A percentile compares a stretch with the other conserved stretches of the same genome.
Conservation (phyloP, 306 rosid species). For the Cicer pinnatifidum region DNA sequence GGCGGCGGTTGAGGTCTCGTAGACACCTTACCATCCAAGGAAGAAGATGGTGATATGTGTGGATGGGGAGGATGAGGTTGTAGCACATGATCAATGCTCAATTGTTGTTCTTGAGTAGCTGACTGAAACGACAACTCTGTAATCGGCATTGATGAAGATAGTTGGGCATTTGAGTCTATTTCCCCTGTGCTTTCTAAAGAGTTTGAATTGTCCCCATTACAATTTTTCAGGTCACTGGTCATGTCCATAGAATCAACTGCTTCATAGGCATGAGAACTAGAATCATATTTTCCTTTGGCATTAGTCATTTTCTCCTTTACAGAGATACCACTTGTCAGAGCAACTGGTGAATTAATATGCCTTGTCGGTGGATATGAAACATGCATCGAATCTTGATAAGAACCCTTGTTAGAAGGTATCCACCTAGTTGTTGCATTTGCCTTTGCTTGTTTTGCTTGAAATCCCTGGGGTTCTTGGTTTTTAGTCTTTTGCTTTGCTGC, state of each 20-base stretch:
- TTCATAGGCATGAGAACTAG: slow-evolving; percentile 45
- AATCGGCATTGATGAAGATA: slow-evolving; percentile 43
- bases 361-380: slow-evolving; percentile 73
- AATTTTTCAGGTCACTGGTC: slow-evolving; percentile 53
- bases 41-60: slow-evolving; percentile 37
- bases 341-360: slow-evolving; percentile 57
- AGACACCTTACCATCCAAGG: slow-evolving; percentile 24
- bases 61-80: slow-evolving; percentile 42
- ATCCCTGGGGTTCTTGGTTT: slow-evolving; percentile 59
- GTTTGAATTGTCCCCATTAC: slow-evolving; percentile 47
- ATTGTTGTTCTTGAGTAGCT: slow-evolving; percentile 31
- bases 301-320: slow-evolving; percentile 54
- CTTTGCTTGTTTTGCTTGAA: slow-evolving; percentile 60
- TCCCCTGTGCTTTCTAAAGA: slow-evolving; percentile 54
- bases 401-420: slow-evolving; percentile 76
- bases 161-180: slow-evolving; percentile 46
- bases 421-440: slow-evolving; percentile 67
- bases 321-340: slow-evolving; percentile 47
- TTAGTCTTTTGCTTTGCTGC: slow-evolving; percentile 61
- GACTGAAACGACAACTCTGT: slow-evolving; percentile 49
- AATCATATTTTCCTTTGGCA: slow-evolving; percentile 54
- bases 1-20: slow-evolving; percentile 39
- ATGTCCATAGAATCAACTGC: slow-evolving; percentile 51
- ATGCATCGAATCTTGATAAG: slow-evolving; percentile 64
- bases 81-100: slow-evolving; percentile 41